A percentile compares a stretch with the other conserved stretches of the same genome.
Conservation (phyloP, 1,139 yeast species). For the Blastobotrys raffinosifermentans region DNA sequence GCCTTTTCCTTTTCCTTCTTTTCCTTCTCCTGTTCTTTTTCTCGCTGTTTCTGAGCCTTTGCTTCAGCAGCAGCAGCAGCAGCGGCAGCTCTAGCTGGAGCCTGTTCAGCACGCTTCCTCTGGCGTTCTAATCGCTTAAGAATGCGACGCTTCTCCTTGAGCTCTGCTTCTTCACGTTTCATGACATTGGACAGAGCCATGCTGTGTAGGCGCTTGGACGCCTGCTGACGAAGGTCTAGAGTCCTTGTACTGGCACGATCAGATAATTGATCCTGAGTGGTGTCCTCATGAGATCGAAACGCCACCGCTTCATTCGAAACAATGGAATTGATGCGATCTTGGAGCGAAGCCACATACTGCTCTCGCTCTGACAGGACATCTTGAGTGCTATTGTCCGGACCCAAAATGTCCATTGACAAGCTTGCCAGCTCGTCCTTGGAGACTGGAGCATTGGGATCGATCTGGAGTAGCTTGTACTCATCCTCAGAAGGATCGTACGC, state of each 20-base stretch:
- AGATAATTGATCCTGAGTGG: not conserved
- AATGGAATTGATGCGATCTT: slow-evolving; percentile 15
- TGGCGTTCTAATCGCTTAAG: slow-evolving; percentile 12
- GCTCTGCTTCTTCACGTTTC: slow-evolving; percentile 19
- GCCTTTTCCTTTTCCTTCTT: slow-evolving; percentile 3
- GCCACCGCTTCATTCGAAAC: slow-evolving; percentile 1
- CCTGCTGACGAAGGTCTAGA: slow-evolving; percentile 10
- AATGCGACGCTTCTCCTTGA: slow-evolving; percentile 17
- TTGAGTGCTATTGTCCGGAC: not conserved
- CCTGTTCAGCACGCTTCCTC: slow-evolving; percentile 16
- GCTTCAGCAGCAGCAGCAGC: slow-evolving; percentile 6
- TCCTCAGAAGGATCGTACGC: not conserved
- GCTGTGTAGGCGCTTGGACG: slow-evolving; percentile 21
- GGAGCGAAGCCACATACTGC: slow-evolving; percentile 17
- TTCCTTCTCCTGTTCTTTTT: slow-evolving; percentile 2
- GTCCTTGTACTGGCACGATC: not conserved
- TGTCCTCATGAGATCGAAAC: not conserved
- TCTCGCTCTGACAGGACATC: slow-evolving; percentile 17
- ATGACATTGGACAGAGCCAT: slow-evolving; percentile 22
- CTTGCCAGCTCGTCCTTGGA: not conserved
- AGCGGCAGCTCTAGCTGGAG: slow-evolving; percentile 15
- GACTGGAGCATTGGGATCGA: slow-evolving; percentile 1
- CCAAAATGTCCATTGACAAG: not conserved
- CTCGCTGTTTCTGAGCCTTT: slow-evolving; percentile 2
- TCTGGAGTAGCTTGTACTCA: not conserved